Percentiles rank a stretch among this genome's conserved stretches.
Evolutionary conservation across 768 basidiomycete species (phyloP).

Genomic region (Sistotremastrum niveocremeum): DNA sequence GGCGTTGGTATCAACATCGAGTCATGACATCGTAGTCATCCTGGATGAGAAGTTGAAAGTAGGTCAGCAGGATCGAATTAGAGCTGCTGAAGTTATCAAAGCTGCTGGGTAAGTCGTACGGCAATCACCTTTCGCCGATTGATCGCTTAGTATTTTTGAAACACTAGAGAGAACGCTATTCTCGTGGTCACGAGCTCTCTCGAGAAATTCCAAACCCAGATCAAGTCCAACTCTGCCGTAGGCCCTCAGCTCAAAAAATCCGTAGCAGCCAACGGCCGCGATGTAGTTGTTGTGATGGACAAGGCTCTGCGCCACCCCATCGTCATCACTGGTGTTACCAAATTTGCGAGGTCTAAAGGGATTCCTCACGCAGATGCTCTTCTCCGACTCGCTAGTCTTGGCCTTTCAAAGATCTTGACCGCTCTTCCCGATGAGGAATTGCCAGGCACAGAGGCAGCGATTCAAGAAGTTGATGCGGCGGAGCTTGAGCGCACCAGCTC

Average conservation of each 20-base stretch:
- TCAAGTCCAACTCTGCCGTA: background rate
- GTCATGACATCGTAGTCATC: constrained; percentile 8
- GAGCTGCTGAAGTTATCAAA: constrained; percentile 9
- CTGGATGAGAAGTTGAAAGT: constrained; percentile 8
- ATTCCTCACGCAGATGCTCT: constrained; percentile 9
- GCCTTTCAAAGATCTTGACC: constrained; percentile 5
- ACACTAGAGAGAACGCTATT: constrained; percentile 8
- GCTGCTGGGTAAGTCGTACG: constrained; percentile 7
- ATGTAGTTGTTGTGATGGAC: constrained; percentile 9
- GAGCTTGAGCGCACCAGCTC: constrained; percentile 7
- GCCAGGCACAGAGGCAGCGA: constrained; percentile 1
- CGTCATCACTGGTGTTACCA: constrained; percentile 9
- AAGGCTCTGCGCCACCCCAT: constrained; percentile 11
- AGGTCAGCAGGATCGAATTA: constrained; percentile 1
- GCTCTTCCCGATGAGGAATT: constrained; percentile 4
- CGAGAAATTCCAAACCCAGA: constrained; percentile 3
- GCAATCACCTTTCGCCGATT: background rate
- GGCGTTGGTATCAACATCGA: constrained; percentile 2
- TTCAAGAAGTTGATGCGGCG: constrained; percentile 7
- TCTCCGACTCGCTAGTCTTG: constrained; percentile 6
- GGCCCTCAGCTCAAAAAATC: constrained; percentile 2
- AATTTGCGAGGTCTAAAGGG: constrained; percentile 8
- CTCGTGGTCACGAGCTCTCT: constrained; percentile 9
- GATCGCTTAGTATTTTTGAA: background rate
- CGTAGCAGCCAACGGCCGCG: constrained; percentile 4